phyloP scores from a whole-genome alignment of 345 rosid genomes.

The Eucalyptus cladocalyx region DNA sequence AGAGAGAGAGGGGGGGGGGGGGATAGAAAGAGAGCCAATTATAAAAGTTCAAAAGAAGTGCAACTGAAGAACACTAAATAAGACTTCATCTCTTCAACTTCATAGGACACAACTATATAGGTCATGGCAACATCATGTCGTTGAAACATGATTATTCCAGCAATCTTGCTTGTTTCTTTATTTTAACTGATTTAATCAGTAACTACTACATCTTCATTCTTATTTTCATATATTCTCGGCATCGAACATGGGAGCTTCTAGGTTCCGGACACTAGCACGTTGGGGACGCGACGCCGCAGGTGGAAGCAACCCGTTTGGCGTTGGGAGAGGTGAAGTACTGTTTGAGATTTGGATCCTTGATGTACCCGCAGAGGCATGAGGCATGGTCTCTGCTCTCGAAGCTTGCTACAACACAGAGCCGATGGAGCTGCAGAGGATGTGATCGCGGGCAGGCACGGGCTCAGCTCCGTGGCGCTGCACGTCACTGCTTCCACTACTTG shows the following conservation, averaged over 20 bases:
- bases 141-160: not conserved
- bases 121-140: not conserved
- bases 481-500: constrained; percentile 21
- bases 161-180: not conserved
- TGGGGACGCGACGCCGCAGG: constrained; percentile 45
- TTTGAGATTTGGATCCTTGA: constrained; percentile 25
- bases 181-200: not conserved
- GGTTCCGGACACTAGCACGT: constrained; percentile 11
- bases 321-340: constrained; percentile 34
- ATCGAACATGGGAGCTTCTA: not conserved
- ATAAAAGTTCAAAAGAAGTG: not conserved
- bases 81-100: not conserved
- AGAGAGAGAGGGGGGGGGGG: too few species aligned
- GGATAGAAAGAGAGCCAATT: not conserved
- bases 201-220: not conserved
- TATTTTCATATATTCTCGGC: not conserved
- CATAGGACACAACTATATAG: not conserved
- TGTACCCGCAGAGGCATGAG: constrained; percentile 53
- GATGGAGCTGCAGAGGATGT: constrained; percentile 26
- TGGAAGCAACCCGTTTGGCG: constrained; percentile 13
- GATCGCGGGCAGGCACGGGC: constrained; percentile 33
- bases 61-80: not conserved
- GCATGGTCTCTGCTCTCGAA: constrained; percentile 53
- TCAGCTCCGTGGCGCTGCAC: constrained; percentile 37
- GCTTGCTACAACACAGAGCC: constrained; percentile 32